phyloP scores from a whole-genome alignment of 305 asterid genomes.

The Fraxinus ornus region DNA sequence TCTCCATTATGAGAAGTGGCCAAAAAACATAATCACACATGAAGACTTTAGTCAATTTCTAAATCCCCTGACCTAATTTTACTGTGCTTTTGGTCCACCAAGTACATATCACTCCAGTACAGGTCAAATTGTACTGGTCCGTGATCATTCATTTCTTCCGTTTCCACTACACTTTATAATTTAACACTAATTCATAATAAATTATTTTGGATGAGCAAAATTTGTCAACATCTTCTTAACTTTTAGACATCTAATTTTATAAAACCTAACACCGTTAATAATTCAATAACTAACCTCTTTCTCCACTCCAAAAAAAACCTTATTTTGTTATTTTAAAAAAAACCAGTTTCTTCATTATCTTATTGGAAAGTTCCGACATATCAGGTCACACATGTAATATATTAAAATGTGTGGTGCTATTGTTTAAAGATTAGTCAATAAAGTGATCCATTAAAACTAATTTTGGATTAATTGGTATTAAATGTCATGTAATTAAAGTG shows the following conservation, averaged over 20 bases:
- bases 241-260: background rate
- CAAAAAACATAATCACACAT: background rate
- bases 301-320: background rate
- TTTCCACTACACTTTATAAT: background rate
- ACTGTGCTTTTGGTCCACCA: conserved; percentile 1
- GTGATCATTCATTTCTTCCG: background rate
- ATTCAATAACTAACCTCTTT: background rate
- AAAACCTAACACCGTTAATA: background rate
- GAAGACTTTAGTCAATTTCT: background rate
- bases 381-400: too few relatives aligned
- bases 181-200: background rate
- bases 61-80: conserved; percentile 1
- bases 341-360: background rate
- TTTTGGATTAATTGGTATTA: too few relatives aligned
- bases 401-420: too few relatives aligned
- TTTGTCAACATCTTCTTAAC: background rate
- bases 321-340: background rate
- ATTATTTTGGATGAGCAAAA: background rate
- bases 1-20: background rate
- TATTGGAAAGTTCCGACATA: too few relatives aligned
- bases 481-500: too few relatives aligned
- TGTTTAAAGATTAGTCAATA: too few relatives aligned
- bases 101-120: background rate
- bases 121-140: background rate
- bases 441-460: too few relatives aligned